Conservation (phyloP, 2,329 filamentous ascomycete genomes). For the Phoma herbarum region DNA sequence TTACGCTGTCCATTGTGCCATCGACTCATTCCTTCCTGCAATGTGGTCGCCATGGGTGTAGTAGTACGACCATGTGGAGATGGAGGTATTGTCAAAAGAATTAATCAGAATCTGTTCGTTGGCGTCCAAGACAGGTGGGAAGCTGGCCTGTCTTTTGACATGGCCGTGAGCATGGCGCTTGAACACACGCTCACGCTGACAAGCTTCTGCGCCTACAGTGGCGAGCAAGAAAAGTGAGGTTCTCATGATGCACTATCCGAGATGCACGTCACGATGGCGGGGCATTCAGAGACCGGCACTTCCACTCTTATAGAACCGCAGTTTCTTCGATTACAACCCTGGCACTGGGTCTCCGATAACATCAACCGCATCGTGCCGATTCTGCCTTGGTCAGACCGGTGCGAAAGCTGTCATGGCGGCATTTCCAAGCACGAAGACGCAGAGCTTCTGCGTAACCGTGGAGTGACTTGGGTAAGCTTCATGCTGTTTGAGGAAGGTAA, state of each 20-base stretch:
- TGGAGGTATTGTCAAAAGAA: conserved; percentile 53
- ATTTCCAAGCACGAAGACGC: conserved; percentile 15
- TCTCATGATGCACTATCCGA: conserved; percentile 36
- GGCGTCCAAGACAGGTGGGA: conserved; percentile 46
- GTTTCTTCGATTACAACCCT: neutral
- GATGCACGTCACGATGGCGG: conserved; percentile 13
- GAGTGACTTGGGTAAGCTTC: conserved; percentile 28
- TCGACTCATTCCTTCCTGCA: conserved; percentile 47
- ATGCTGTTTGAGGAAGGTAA: conserved; percentile 46
- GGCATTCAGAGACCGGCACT: neutral
- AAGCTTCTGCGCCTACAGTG: conserved; percentile 46
- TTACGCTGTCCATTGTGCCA: conserved; percentile 52
- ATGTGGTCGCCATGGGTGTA: conserved; percentile 51
- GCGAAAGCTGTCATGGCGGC: conserved; percentile 20
- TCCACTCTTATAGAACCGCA: conserved; percentile 5
- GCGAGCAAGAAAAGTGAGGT: conserved; percentile 35
- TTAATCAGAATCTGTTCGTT: conserved; percentile 53
- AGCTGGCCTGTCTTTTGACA: conserved; percentile 42
- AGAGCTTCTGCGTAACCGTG: conserved; percentile 23
- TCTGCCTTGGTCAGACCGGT: conserved; percentile 8
- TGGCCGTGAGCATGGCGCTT: conserved; percentile 33
- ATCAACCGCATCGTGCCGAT: conserved; percentile 27
- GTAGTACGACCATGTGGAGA: conserved; percentile 51
- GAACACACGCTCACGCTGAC: conserved; percentile 44
- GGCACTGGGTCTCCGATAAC: conserved; percentile 25